phyloP scores from a whole-genome alignment of 1,139 yeast genomes.

The Blastobotrys ciferrii region DNA sequence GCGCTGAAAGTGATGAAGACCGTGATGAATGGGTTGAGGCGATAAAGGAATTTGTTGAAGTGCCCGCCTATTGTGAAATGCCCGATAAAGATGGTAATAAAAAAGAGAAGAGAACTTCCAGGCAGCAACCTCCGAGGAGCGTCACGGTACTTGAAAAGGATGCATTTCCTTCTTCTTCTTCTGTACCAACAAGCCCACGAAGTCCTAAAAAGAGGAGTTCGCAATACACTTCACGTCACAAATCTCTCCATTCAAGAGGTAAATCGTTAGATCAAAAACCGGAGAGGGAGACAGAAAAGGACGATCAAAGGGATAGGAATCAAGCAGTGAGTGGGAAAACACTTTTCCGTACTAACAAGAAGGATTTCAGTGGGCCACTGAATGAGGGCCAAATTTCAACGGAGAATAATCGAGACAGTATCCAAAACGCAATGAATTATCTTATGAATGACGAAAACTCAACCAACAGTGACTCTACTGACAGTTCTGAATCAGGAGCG shows the following conservation, averaged over 20 bases:
- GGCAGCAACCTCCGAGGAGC: slow-evolving; percentile 8
- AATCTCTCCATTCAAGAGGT: no score
- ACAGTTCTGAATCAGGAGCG: slow-evolving; percentile 4
- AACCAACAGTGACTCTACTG: slow-evolving; percentile 1
- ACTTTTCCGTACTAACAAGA: background rate
- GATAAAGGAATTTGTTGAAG: slow-evolving; percentile 46
- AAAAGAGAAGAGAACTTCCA: background rate
- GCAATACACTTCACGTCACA: background rate
- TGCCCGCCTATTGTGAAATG: slow-evolving; percentile 12
- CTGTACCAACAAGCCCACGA: background rate
- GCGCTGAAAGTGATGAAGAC: slow-evolving; percentile 80
- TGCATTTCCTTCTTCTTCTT: background rate
- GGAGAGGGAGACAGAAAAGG: background rate
- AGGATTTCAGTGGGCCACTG: background rate
- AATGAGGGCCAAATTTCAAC: background rate
- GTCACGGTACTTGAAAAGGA: slow-evolving; percentile 16
- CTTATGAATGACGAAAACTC: slow-evolving; percentile 26
- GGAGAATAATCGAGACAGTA: slow-evolving; percentile 31
- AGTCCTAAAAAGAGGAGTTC: background rate
- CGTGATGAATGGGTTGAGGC: slow-evolving; percentile 76
- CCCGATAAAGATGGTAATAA: background rate
- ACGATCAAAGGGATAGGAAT: background rate
- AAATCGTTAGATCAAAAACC: no score
- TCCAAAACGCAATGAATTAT: slow-evolving; percentile 49
- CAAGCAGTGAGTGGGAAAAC: background rate